Base-by-base conservation (phyloP, 163 green algal species). In the Scenedesmus sp. region DNA sequence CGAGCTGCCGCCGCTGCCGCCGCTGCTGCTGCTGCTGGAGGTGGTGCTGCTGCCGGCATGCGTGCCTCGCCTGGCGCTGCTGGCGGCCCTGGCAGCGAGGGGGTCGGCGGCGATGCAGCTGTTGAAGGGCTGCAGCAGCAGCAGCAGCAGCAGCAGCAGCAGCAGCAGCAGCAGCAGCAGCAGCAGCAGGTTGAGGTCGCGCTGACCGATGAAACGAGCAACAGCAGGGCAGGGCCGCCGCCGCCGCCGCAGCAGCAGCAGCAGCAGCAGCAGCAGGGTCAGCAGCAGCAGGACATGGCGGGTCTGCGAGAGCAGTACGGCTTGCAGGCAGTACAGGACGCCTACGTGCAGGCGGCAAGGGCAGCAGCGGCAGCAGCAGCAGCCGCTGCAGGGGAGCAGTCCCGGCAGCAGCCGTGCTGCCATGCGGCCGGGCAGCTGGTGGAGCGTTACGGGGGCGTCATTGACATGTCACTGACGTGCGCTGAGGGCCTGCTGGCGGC, bases 281-380 rank as follows among this genome's bases (percentile, higher is more conserved):
- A 65, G 15, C 53, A n/a, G n/a, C n/a, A 65, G 15, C 59, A 72
- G 22, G 59, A 72, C 59, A 72, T 72, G 59, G 59, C 59, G 33
- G 59, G 35, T 10, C 59, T 72, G 33, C 24, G 59, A 12, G 59
- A 72, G 59, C 59, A 72, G 22, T 72, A 72, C 59, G 59, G 59
- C 16, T 35, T 72, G 22, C 59, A 72, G 59, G 59, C 59, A 72
- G 59, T 72, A 72, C 59, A 72, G 35, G 22, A 72, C 59, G 59
- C 59, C 59, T 72, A 72, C 22, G 24, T 72, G 10, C 18, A 59
- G 40, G 76, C 42, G 59, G 40, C 76, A 83, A 20, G 40, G 18
- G 24, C 40, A 44, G 16, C n/a, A n/a, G n/a, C n/a, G n/a, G n/a
- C n/a, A n/a, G n/a, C 80, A 59, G 80, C 80, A 85, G 80, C 80